Percentiles rank a stretch among this genome's conserved stretches.
Evolutionary conservation across 2,329 filamentous ascomycete species (phyloP).

Genomic region (Nigrospora osmanthi): DNA sequence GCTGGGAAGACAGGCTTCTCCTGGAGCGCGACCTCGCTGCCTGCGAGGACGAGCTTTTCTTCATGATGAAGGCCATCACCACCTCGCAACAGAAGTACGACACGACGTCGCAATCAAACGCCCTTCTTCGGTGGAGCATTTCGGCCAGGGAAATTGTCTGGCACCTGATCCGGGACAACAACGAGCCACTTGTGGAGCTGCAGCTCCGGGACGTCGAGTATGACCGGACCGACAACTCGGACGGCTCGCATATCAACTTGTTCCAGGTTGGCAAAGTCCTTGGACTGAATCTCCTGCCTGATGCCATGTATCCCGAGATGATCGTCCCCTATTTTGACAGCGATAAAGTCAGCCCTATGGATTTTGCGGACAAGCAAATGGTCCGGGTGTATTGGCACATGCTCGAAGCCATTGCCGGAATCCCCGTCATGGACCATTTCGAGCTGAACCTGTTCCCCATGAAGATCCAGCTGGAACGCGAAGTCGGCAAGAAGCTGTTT

Average conservation of each 20-base stretch:
- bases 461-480: conserved; percentile 86
- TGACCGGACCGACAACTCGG: conserved; percentile 91
- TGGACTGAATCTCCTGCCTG: conserved; percentile 80
- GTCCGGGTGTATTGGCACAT: conserved; percentile 95
- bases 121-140: conserved; percentile 84
- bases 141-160: conserved; percentile 94
- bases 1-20: conserved; percentile 85
- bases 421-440: conserved; percentile 94
- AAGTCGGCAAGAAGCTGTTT: conserved; percentile 87
- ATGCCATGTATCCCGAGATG: conserved; percentile 94
- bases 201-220: conserved; percentile 88
- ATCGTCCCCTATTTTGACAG: conserved; percentile 80
- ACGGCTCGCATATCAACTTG: conserved; percentile 91
- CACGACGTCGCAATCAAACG: conserved; percentile 62
- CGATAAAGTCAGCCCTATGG: conserved; percentile 42
- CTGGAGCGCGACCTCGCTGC: conserved; percentile 82
- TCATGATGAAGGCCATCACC: conserved; percentile 99
- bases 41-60: conserved; percentile 96
- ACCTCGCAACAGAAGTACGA: conserved; percentile 87
- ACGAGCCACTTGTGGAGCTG: conserved; percentile 84
- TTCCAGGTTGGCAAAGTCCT: conserved; percentile 83
- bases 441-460: conserved; percentile 90
- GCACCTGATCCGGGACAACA: conserved; percentile 84
- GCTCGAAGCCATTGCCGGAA: conserved; percentile 95
- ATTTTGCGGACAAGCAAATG: conserved; percentile 68